These are phyloP conservation scores for Geotrichum citri-aurantii DNA, from an alignment of 1,139 yeast species.

Conservation along the genomic window DNA sequence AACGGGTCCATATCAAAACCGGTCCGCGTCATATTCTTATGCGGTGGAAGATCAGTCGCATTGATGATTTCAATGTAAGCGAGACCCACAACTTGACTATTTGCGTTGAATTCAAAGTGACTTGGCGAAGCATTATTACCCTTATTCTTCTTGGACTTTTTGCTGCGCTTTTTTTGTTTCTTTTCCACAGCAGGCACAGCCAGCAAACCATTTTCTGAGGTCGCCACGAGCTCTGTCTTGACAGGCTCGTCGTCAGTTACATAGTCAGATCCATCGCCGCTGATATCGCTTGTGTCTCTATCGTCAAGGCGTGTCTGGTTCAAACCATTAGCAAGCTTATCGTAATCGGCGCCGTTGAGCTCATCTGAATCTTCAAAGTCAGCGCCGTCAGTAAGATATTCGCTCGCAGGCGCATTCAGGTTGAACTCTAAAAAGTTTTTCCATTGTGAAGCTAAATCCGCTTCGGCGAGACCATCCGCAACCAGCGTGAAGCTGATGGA, in stretches of 20 bases:
- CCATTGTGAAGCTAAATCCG: slow-evolving; percentile 1
- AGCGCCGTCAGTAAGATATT: neutral
- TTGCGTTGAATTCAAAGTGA: slow-evolving; percentile 33
- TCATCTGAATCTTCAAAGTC: slow-evolving; percentile 16
- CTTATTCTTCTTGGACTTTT: neutral
- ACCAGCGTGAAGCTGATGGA: slow-evolving; percentile 31
- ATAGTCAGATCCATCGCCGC: neutral
- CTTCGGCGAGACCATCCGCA: slow-evolving; percentile 22
- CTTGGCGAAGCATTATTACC: neutral
- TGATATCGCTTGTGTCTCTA: neutral
- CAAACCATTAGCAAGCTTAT: neutral
- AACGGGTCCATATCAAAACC: slow-evolving; percentile 96
- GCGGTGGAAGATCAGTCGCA: slow-evolving; percentile 47
- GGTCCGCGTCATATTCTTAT: slow-evolving; percentile 45
- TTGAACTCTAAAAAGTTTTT: neutral
- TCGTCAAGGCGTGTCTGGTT: neutral
- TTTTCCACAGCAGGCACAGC: slow-evolving; percentile 2
- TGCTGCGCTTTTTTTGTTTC: neutral
- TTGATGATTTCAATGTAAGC: slow-evolving; percentile 68
- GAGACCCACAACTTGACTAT: slow-evolving; percentile 57
- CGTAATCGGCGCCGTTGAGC: neutral
- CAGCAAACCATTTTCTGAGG: slow-evolving; percentile 1
- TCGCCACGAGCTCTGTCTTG: neutral
- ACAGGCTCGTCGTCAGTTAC: neutral
- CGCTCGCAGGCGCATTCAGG: neutral